Conservation (phyloP, 1,284 basidiomycete genomes). For the Cutaneotrichosporon cyanovorans region DNA sequence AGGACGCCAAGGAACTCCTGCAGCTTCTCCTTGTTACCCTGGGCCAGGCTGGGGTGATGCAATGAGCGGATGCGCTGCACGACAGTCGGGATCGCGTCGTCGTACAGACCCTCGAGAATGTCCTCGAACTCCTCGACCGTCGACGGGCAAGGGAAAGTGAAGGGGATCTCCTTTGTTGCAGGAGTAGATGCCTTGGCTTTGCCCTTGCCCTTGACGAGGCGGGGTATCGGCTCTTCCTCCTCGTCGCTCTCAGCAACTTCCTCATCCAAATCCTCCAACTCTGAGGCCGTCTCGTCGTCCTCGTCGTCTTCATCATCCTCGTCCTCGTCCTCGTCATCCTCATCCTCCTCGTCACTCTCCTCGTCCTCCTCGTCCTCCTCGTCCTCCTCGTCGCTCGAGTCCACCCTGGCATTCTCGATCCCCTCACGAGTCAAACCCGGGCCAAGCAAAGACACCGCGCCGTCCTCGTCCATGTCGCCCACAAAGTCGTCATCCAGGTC, state of each 20-base stretch:
- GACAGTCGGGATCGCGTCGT: constrained; percentile 69
- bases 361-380: constrained; percentile 29
- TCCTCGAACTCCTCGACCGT: constrained; percentile 82
- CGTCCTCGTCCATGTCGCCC: constrained; percentile 47
- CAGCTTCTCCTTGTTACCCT: constrained; percentile 85
- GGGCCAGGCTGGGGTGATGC: constrained; percentile 81
- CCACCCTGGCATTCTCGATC: constrained; percentile 32
- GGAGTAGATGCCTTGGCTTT: constrained; percentile 49
- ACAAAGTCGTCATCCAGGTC: constrained; percentile 88
- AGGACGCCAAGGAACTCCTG: constrained; percentile 76
- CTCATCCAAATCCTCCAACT: constrained; percentile 32
- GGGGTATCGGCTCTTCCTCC: constrained; percentile 16
- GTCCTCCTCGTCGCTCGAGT: constrained; percentile 31
- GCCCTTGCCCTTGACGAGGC: constrained; percentile 21
- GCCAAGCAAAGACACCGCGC: constrained; percentile 48
- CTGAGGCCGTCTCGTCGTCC: constrained; percentile 36
- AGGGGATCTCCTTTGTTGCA: constrained; percentile 66
- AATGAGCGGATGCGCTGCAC: constrained; percentile 84
- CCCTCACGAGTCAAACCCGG: constrained; percentile 49
- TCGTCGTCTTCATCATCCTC: constrained; percentile 29
- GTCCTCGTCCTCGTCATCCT: constrained; percentile 32
- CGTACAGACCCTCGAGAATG: constrained; percentile 61
- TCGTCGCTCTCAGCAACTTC: constrained; percentile 14
- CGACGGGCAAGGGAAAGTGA: constrained; percentile 81
- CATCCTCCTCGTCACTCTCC: constrained; percentile 30